A percentile compares a stretch with the other conserved stretches of the same genome.
Evolutionary conservation across 1,284 basidiomycete genomes (phyloP).

Genomic region (Cryptococcus floricola): DNA sequence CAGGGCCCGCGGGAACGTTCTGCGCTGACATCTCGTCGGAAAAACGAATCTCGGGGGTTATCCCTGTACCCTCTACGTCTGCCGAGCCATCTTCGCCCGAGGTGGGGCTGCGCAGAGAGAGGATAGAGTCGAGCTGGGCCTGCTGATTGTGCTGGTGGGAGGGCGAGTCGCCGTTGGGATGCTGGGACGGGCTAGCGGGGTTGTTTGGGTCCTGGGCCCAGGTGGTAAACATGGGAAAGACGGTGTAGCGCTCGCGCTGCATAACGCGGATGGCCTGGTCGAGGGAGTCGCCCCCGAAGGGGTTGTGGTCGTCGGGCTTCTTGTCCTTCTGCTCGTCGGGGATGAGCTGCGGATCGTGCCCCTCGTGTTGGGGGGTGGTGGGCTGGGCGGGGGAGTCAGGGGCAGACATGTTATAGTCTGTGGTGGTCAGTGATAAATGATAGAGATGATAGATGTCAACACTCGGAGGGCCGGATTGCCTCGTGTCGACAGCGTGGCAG

Average conservation of each 20-base stretch:
- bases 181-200: background rate
- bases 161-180: background rate
- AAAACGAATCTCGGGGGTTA: slow-evolving; percentile 28
- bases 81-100: slow-evolving; percentile 1
- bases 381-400: too few relatives aligned
- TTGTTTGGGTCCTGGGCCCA: background rate
- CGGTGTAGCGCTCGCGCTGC: background rate
- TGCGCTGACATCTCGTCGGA: slow-evolving; percentile 25
- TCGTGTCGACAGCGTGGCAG: too few relatives aligned
- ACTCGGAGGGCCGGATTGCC: too few relatives aligned
- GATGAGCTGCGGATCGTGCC: too few relatives aligned
- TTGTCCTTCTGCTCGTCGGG: too few relatives aligned
- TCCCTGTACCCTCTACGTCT: background rate
- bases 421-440: too few relatives aligned
- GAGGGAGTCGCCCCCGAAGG: too few relatives aligned
- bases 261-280: too few relatives aligned
- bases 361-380: too few relatives aligned
- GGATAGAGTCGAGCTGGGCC: background rate
- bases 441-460: too few relatives aligned
- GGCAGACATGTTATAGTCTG: too few relatives aligned
- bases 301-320: too few relatives aligned
- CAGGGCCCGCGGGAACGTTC: background rate
- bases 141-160: background rate
- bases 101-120: background rate
- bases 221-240: background rate